A percentile compares a stretch with the other conserved stretches of the same genome.
Conservation (phyloP, 148 eudicot genomes). For the Pouteria glomerata region DNA sequence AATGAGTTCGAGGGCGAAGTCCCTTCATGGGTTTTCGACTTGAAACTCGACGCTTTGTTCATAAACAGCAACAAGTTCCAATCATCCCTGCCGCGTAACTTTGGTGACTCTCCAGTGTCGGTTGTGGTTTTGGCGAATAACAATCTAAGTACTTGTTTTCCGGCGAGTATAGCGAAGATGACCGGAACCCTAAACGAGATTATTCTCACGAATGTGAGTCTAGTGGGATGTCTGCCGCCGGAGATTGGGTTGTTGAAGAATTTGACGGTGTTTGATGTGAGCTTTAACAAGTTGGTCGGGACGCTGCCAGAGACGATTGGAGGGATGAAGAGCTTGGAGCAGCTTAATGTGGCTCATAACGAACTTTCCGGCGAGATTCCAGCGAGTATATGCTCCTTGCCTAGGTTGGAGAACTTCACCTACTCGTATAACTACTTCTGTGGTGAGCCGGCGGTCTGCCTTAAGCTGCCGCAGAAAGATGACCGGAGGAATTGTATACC, state of each 20-base stretch:
- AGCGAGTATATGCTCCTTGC: slow-evolving; percentile 51
- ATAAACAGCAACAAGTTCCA: slow-evolving; percentile 56
- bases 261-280: slow-evolving; percentile 56
- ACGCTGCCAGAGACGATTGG: slow-evolving; percentile 47
- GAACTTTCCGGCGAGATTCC: slow-evolving; percentile 54
- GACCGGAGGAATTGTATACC: slow-evolving; percentile 55
- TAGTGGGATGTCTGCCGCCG: slow-evolving; percentile 50
- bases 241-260: slow-evolving; percentile 37
- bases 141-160: slow-evolving; percentile 58
- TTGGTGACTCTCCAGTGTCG: slow-evolving; percentile 57
- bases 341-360: slow-evolving; percentile 57
- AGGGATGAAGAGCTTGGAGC: slow-evolving; percentile 51
- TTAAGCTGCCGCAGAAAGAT: slow-evolving; percentile 32
- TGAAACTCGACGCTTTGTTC: slow-evolving; percentile 63
- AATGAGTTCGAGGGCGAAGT: slow-evolving; percentile 46
- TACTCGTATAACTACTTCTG: slow-evolving; percentile 52
- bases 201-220: slow-evolving; percentile 33
- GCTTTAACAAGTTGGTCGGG: slow-evolving; percentile 46
- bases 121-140: slow-evolving; percentile 63
- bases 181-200: slow-evolving; percentile 43
- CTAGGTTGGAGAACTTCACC: slow-evolving; percentile 59
- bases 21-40: slow-evolving; percentile 42
- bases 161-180: slow-evolving; percentile 49
- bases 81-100: slow-evolving; percentile 32
- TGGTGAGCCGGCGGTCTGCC: slow-evolving; percentile 34